Evolutionary conservation across 78 protist genomes (phyloP).

Genomic region (Speleostelium caveatum): DNA sequence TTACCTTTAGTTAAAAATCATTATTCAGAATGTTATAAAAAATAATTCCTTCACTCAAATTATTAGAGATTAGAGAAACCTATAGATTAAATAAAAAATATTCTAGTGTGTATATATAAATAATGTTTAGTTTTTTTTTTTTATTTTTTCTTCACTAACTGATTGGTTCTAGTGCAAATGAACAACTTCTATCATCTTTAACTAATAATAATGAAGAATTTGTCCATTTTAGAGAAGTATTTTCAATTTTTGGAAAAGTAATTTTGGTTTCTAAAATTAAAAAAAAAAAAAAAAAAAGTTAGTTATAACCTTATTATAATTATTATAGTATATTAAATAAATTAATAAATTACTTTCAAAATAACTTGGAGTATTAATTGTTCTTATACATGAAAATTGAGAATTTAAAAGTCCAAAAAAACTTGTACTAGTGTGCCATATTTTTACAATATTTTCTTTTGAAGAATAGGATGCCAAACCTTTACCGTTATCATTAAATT

Average conservation of each 20-base stretch:
- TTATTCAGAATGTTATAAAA: no score
- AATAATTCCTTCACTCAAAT: no score
- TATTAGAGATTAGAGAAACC: no score
- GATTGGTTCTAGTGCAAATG: conserved; percentile 14
- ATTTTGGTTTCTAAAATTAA: not conserved
- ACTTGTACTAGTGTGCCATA: conserved; percentile 50
- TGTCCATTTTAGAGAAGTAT: conserved; percentile 37
- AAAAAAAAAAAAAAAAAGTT: no score
- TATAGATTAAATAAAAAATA: no score
- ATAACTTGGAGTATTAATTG: conserved; percentile 1
- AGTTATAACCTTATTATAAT: no score
- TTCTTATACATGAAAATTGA: conserved; percentile 44
- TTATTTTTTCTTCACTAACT: no score
- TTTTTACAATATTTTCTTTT: conserved; percentile 39
- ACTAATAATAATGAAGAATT: not conserved
- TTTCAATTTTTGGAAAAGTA: conserved; percentile 42
- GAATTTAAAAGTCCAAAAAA: conserved; percentile 49
- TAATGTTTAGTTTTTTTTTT: no score
- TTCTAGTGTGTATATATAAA: no score
- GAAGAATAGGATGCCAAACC: conserved; percentile 44
- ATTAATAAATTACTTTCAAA: not conserved
- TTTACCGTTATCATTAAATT: conserved; percentile 71
- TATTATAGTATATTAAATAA: not conserved
- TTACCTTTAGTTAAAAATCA: no score
- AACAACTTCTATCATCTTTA: conserved; percentile 33